Evolutionary conservation across 208 protist genomes (phyloP).

Genomic region (Phytomonas sp.): DNA sequence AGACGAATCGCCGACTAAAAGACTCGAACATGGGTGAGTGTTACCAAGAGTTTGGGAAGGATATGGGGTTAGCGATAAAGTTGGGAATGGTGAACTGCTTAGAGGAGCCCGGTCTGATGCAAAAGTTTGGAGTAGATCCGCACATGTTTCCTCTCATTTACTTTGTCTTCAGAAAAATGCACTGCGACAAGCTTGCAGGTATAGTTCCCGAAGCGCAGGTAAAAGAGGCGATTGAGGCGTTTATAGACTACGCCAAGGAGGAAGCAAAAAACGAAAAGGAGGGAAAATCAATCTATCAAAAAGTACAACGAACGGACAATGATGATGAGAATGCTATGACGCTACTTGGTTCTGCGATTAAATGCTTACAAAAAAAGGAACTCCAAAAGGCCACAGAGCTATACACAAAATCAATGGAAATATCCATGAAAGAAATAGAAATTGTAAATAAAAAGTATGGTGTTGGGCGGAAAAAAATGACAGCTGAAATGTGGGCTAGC

Average conservation of each 20-base stretch:
- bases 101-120: conserved; percentile 43
- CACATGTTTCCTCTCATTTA: conserved; percentile 81
- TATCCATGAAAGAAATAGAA: conserved; percentile 41
- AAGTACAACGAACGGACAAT: conserved; percentile 30
- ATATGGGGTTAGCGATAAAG: conserved; percentile 76
- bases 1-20: conserved; percentile 46
- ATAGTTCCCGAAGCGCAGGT: conserved; percentile 79
- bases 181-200: conserved; percentile 63
- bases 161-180: conserved; percentile 64
- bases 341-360: conserved; percentile 54
- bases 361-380: conserved; percentile 62
- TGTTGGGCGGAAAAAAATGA: conserved; percentile 66
- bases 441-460: conserved; percentile 44
- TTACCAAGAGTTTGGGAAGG: conserved; percentile 73
- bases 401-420: conserved; percentile 52
- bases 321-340: conserved; percentile 87
- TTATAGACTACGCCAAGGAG: conserved; percentile 65
- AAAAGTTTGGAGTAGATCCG: conserved; percentile 63
- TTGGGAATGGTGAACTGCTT: conserved; percentile 74
- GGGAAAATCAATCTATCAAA: conserved; percentile 41
- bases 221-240: conserved; percentile 81
- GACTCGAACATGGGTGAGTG: conserved; percentile 33
- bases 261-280: conserved; percentile 57
- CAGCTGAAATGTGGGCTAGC: conserved; percentile 42
- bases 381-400: conserved; percentile 58